Evolutionary conservation across 495 filamentous ascomycete species (phyloP).

Genomic region (Tuber aestivum): DNA sequence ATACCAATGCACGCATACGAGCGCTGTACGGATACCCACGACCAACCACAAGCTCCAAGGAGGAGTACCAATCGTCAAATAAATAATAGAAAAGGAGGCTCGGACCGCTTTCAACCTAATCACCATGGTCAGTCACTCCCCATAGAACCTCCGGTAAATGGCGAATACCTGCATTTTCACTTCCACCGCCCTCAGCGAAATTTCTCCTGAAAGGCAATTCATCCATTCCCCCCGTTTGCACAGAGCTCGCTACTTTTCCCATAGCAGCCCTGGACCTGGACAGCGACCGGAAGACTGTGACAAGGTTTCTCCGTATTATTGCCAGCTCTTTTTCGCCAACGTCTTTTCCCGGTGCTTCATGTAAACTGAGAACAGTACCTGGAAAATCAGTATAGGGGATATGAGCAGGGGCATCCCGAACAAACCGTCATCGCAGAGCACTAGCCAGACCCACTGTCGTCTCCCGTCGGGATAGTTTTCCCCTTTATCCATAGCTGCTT

Average conservation of each 20-base stretch:
- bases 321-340: constrained; percentile 40
- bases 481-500: constrained; percentile 34
- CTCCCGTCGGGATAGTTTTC: constrained; percentile 56
- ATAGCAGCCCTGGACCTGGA: constrained; percentile 47
- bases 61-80: constrained; percentile 78
- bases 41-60: constrained; percentile 58
- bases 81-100: constrained; percentile 79
- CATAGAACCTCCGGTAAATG: constrained; percentile 37
- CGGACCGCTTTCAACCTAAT: constrained; percentile 45
- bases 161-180: constrained; percentile 23
- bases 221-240: constrained; percentile 28
- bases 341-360: constrained; percentile 59
- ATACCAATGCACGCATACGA: constrained; percentile 55
- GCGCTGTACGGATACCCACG: constrained; percentile 58
- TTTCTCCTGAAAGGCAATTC: constrained; percentile 43
- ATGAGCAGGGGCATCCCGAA: constrained; percentile 4
- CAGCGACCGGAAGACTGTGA: constrained; percentile 65
- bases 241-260: constrained; percentile 14
- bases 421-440: constrained; percentile 73
- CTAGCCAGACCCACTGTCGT: constrained; percentile 70
- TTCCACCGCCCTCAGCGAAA: constrained; percentile 33
- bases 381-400: constrained; percentile 18
- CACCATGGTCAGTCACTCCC: constrained; percentile 34
- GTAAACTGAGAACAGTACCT: constrained; percentile 72
- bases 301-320: constrained; percentile 59